These are phyloP conservation scores for Barnettozyma sucrosica DNA, from an alignment of 805 yeast species.

Conservation along the genomic window DNA sequence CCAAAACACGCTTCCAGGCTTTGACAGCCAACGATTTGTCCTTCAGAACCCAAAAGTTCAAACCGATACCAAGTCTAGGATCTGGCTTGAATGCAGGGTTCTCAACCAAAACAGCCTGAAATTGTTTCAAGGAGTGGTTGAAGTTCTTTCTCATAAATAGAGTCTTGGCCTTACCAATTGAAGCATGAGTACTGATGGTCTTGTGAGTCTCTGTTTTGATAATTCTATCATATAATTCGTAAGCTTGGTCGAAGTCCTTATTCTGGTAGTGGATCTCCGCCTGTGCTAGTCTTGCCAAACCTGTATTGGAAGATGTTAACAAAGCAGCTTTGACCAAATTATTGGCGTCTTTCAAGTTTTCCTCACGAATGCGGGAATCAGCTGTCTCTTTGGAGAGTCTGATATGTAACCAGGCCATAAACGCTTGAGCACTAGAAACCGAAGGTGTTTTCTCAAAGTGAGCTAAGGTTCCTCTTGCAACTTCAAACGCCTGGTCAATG, in stretches of 20 bases:
- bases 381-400: conserved; percentile 33
- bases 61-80: conserved; percentile 90
- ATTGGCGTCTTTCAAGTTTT: conserved; percentile 36
- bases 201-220: conserved; percentile 40
- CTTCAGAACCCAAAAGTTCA: conserved; percentile 86
- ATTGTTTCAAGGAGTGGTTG: conserved; percentile 66
- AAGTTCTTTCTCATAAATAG: conserved; percentile 68
- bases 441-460: conserved; percentile 3
- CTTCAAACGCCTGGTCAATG: conserved; percentile 48
- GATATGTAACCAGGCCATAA: conserved; percentile 71
- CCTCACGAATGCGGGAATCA: conserved; percentile 24
- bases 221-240: conserved; percentile 60
- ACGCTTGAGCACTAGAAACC: conserved; percentile 25
- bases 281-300: conserved; percentile 54
- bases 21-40: conserved; percentile 68
- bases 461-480: conserved; percentile 11
- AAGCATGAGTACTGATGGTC: conserved; percentile 64
- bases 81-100: conserved; percentile 83
- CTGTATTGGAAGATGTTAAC: conserved; percentile 38
- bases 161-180: conserved; percentile 80
- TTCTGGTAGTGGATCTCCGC: conserved; percentile 58
- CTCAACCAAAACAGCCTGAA: conserved; percentile 73
- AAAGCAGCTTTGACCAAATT: conserved; percentile 43
- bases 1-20: conserved; percentile 79
- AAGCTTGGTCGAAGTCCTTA: conserved; percentile 64